Conservation (phyloP, 345 rosid genomes). For the Lepidium didymum region DNA sequence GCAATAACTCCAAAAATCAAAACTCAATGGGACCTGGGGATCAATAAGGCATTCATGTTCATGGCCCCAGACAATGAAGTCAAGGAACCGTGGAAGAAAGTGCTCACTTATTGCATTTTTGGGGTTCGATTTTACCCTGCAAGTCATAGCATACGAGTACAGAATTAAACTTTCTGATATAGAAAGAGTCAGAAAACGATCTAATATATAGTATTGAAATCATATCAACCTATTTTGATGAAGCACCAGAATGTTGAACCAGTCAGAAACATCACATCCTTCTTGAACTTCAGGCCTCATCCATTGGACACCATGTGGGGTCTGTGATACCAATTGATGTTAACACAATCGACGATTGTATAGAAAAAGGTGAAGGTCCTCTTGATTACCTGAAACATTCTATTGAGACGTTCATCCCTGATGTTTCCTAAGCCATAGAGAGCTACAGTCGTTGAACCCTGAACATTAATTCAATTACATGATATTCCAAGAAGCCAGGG, state of each 20-base stretch:
- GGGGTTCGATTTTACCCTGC: conserved; percentile 92
- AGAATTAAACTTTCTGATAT: not conserved
- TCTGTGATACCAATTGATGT: conserved; percentile 39
- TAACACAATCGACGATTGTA: conserved; percentile 1
- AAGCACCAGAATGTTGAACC: conserved; percentile 97
- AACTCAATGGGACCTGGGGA: conserved; percentile 59
- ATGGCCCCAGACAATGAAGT: conserved; percentile 97
- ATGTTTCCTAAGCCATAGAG: conserved; percentile 98
- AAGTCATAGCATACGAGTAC: conserved; percentile 7
- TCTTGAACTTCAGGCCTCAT: conserved; percentile 98
- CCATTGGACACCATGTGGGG: conserved; percentile 99
- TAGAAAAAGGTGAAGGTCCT: conserved; percentile 4
- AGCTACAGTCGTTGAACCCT: conserved; percentile 95
- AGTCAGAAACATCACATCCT: conserved; percentile 70
- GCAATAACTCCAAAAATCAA: not conserved
- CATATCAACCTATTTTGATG: conserved; percentile 86
- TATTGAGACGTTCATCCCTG: conserved; percentile 93
- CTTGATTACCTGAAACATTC: conserved; percentile 88
- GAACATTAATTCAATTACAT: conserved; percentile 14
- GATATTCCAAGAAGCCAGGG: not conserved
- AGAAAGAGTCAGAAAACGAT: not conserved
- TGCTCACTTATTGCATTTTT: conserved; percentile 98
- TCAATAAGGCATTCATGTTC: conserved; percentile 96
- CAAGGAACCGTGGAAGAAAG: conserved; percentile 89
- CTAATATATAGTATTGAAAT: not conserved